phyloP scores from a whole-genome alignment of 2,329 filamentous ascomycete species.

The Colletotrichum cordylinicola region DNA sequence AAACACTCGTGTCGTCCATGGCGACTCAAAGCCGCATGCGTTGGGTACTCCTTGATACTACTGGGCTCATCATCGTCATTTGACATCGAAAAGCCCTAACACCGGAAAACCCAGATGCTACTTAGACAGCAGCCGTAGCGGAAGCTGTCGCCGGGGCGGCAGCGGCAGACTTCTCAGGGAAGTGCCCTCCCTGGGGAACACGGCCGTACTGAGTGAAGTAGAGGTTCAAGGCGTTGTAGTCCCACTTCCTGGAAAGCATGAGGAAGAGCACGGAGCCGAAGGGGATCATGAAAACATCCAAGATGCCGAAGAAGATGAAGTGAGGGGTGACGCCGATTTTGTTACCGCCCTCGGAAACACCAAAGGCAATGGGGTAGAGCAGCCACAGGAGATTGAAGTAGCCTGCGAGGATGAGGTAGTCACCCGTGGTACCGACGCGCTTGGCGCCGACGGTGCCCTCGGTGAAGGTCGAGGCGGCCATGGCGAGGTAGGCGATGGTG shows the following conservation, averaged over 20 bases:
- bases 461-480: conserved; percentile 50
- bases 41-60: not conserved
- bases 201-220: conserved; percentile 62
- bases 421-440: conserved; percentile 45
- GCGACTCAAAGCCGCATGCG: not conserved
- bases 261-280: conserved; percentile 48
- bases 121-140: conserved; percentile 2
- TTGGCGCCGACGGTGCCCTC: conserved; percentile 42
- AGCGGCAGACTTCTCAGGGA: conserved; percentile 49
- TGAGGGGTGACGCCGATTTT: conserved; percentile 48
- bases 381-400: conserved; percentile 59
- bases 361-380: conserved; percentile 60
- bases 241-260: conserved; percentile 52
- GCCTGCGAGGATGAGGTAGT: conserved; percentile 51
- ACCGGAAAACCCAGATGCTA: no score
- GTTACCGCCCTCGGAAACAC: conserved; percentile 58
- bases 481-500: conserved; percentile 49
- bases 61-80: not conserved
- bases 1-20: not conserved
- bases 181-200: conserved; percentile 46
- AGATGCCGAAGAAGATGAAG: conserved; percentile 59
- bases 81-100: not conserved
- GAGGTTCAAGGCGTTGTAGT: conserved; percentile 56
- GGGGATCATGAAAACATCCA: conserved; percentile 56
- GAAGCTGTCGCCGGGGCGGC: conserved; percentile 28